Percentiles rank a stretch among this genome's conserved stretches.
phyloP scores from a whole-genome alignment of 306 rosid genomes.

The Arachis stenosperma region DNA sequence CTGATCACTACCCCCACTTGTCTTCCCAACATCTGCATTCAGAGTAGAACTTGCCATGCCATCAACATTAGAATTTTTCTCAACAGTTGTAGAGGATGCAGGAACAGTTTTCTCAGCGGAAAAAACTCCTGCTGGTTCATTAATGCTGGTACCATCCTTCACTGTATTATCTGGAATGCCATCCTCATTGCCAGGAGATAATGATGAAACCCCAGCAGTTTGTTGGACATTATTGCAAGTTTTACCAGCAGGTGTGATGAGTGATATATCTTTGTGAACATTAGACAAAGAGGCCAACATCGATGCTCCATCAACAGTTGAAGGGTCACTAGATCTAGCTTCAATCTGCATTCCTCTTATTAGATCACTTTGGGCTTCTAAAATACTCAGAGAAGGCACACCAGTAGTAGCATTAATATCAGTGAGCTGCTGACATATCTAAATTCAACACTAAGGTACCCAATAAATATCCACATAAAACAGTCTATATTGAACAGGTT shows the following conservation, averaged over 20 bases:
- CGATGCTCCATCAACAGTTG: conserved; percentile 91
- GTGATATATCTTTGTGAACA: conserved; percentile 64
- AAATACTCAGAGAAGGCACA: conserved; percentile 67
- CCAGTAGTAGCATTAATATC: conserved; percentile 56
- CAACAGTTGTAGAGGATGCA: conserved; percentile 53
- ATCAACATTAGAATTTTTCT: conserved; percentile 62
- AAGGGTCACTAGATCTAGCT: conserved; percentile 82
- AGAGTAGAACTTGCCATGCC: conserved; percentile 48
- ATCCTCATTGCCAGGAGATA: conserved; percentile 60
- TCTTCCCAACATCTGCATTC: conserved; percentile 61
- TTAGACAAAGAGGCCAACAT: conserved; percentile 85
- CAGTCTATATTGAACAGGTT: conserved; percentile 9
- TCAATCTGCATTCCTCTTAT: conserved; percentile 73
- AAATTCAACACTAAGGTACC: conserved; percentile 52
- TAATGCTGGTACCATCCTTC: conserved; percentile 54
- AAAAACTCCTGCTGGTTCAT: conserved; percentile 52
- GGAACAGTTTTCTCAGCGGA: conserved; percentile 54
- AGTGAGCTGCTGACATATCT: conserved; percentile 87
- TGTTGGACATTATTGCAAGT: conserved; percentile 58
- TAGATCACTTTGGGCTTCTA: conserved; percentile 82
- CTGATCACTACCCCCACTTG: conserved; percentile 49
- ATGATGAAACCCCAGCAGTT: conserved; percentile 52
- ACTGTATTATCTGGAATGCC: conserved; percentile 52
- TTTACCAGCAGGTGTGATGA: conserved; percentile 66
- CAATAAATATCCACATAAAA: conserved; percentile 15